Evolutionary conservation across 371 early-diverging fungal species (phyloP).

Genomic region (Neoconidiobolus thromboides): DNA sequence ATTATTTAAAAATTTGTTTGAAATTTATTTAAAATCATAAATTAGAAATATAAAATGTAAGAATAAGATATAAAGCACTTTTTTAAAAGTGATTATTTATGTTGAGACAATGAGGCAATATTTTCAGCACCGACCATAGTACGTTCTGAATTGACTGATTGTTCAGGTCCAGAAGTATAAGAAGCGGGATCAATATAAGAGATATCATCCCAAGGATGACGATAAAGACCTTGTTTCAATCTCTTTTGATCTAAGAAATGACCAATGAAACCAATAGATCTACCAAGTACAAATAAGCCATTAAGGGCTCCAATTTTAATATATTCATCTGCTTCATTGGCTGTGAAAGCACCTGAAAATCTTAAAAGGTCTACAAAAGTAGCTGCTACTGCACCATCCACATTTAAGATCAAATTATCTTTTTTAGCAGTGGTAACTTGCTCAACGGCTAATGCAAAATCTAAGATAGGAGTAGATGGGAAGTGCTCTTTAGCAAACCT

Average conservation of each 20-base stretch:
- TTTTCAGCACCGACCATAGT: slow-evolving; percentile 2
- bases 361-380: slow-evolving; percentile 89
- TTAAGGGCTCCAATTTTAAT: slow-evolving; percentile 90
- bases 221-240: slow-evolving; percentile 90
- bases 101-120: not conserved
- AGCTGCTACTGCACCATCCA: slow-evolving; percentile 91
- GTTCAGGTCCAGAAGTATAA: slow-evolving; percentile 4
- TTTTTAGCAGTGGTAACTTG: slow-evolving; percentile 92
- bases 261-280: slow-evolving; percentile 88
- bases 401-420: slow-evolving; percentile 93
- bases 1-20: too few relatives aligned
- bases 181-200: slow-evolving; percentile 57
- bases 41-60: too few relatives aligned
- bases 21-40: too few relatives aligned
- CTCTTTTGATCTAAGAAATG: slow-evolving; percentile 95
- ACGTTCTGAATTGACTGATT: not conserved
- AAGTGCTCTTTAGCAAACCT: slow-evolving; percentile 79
- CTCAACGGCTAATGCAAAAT: slow-evolving; percentile 88
- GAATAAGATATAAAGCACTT: too few relatives aligned
- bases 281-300: slow-evolving; percentile 89
- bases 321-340: slow-evolving; percentile 92
- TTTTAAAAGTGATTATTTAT: too few relatives aligned
- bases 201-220: slow-evolving; percentile 97
- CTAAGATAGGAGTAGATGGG: slow-evolving; percentile 69
- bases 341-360: slow-evolving; percentile 77